phyloP scores from a whole-genome alignment of 2,329 filamentous ascomycete species.

The Madurella fahalii region DNA sequence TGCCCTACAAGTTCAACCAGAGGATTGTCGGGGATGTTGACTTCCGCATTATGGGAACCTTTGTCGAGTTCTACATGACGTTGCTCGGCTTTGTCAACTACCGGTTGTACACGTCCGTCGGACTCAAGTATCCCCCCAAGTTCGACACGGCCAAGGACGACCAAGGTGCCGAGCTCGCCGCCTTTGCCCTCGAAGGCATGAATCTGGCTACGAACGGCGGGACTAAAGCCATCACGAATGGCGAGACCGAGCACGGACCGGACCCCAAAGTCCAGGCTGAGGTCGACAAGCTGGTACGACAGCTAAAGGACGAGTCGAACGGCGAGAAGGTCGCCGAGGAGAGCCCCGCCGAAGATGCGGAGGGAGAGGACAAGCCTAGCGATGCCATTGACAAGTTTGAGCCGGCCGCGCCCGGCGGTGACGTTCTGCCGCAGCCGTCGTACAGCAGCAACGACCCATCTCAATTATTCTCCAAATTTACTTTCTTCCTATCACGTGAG shows the following conservation, averaged over 20 bases:
- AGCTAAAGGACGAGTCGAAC: constrained; percentile 53
- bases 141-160: constrained; percentile 87
- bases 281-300: constrained; percentile 65
- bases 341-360: constrained; percentile 37
- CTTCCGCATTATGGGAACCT: constrained; percentile 98
- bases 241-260: constrained; percentile 49
- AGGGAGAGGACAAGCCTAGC: constrained; percentile 46
- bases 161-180: constrained; percentile 80
- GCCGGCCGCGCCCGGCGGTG: constrained; percentile 75
- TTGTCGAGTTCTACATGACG: constrained; percentile 98
- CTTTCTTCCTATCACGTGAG: constrained; percentile 90
- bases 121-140: constrained; percentile 91
- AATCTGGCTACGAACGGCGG: constrained; percentile 56
- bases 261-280: constrained; percentile 61
- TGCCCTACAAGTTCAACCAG: constrained; percentile 98
- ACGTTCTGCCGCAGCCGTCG: constrained; percentile 76
- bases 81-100: constrained; percentile 95
- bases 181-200: constrained; percentile 80
- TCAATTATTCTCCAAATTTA: constrained; percentile 81
- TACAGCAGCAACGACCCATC: constrained; percentile 62
- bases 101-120: constrained; percentile 84
- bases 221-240: constrained; percentile 50
- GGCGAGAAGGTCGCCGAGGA: constrained; percentile 40
- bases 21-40: constrained; percentile 89
- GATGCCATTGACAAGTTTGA: constrained; percentile 88